phyloP scores from a whole-genome alignment of 768 basidiomycete genomes.

The Serendipita sp. region DNA sequence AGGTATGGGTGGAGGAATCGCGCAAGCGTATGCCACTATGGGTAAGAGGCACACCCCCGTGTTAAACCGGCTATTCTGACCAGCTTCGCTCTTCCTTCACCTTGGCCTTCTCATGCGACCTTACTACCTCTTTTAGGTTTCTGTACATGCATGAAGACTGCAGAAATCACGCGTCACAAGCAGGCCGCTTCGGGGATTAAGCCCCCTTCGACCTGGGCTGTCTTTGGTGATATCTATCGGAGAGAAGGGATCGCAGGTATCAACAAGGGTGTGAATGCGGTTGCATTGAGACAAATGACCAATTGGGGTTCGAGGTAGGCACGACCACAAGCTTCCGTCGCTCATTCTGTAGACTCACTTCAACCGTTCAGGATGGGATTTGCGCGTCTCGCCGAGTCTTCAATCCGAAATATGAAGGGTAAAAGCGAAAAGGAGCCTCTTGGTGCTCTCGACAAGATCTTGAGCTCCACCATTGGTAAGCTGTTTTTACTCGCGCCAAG shows the following conservation, averaged over 20 bases:
- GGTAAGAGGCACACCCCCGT: conserved; percentile 35
- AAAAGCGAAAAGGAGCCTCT: conserved; percentile 61
- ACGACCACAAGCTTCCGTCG: too few relatives aligned
- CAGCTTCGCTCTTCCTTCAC: background rate
- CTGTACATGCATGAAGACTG: conserved; percentile 99
- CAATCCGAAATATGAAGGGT: conserved; percentile 62
- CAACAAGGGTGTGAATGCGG: conserved; percentile 97
- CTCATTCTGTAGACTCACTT: background rate
- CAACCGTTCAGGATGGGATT: conserved; percentile 66
- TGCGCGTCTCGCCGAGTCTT: conserved; percentile 74
- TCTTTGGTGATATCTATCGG: conserved; percentile 88
- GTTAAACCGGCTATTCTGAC: background rate
- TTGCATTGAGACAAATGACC: conserved; percentile 80
- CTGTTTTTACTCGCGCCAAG: background rate
- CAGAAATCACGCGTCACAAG: conserved; percentile 91
- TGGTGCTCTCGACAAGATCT: conserved; percentile 68
- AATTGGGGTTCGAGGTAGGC: conserved; percentile 83
- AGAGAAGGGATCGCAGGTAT: conserved; percentile 88
- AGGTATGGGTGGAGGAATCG: conserved; percentile 94
- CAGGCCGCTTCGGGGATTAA: conserved; percentile 68
- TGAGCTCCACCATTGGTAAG: conserved; percentile 58
- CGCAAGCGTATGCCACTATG: conserved; percentile 99
- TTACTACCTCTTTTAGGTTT: conserved; percentile 40
- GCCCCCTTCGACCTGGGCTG: conserved; percentile 82
- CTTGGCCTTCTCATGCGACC: background rate